Evolutionary conservation across 176 grass and related monocot genomes (phyloP), one percentile per base, ranked within the genome.

Genomic region (Ensete ventricosum): DNA sequence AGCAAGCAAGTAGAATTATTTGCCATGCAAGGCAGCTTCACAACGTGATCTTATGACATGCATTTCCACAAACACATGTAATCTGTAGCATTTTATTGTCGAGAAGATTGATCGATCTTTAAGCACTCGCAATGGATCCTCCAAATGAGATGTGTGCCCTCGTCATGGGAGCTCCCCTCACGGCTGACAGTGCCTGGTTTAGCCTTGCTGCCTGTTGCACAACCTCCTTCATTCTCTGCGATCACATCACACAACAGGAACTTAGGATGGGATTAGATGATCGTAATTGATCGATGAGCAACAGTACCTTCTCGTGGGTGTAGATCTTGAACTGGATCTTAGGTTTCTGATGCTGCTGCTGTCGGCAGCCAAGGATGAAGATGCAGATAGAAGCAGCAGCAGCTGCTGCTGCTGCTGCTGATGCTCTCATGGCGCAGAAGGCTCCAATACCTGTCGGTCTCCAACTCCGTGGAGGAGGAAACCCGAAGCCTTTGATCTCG

Each of bases 141-240:
- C 89, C 89, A 54, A 92, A 89, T 1, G 92, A 88, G 69, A 96
- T 88, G 76, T 78, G 86, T 54, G 89, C 78, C 84, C 82, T 85
- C 60, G 81, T 62, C 19, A 88, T 78, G 8, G 89, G 76, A 72
- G 34, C 34, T 23, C 87, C 92, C 71, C 82, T 82, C 8, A 85
- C 69, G 2, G 89, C 86, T 63, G 89, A 83, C 57, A 96, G 77
- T 23, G 89, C 83, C 48, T 92, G 92, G 63, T 96, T 96, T 78
- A 96, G 5, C 73, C 85, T 85, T 0, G 84, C 78, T 0, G 92
- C 78, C 26, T 85, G 84, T 75, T 87, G 82, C 75, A 96, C 84
- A 53, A 64, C 80, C 9, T 81, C 78, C 64, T 89, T 86, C 58
- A 96, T 89, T 48, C 83, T 92, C 92, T 92, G 82, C 73, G 80